Evolutionary conservation across 2,329 filamentous ascomycete genomes (phyloP), one percentile per base, ranked within the genome.

Genomic region (Ustilaginoidea virens): DNA sequence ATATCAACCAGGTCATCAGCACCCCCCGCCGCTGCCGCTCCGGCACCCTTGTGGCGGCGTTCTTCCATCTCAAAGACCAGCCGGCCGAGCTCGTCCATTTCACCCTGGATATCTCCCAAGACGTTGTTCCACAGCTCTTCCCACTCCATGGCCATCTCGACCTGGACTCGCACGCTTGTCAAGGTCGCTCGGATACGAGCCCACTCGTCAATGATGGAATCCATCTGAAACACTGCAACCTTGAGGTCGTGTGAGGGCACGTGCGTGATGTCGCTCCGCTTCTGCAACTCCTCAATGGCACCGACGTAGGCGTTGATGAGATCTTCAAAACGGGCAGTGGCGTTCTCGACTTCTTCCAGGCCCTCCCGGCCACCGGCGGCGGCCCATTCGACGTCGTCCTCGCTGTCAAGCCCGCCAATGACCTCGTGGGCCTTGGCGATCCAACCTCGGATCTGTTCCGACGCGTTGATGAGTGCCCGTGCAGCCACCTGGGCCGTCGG

Each of bases 121-220:
- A 96, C 87, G 38, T 70, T 82, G 42, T 83, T 83, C 87, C 90
- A 96, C 20, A 98, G 63, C 55, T 96, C 86, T 51, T 94, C 86
- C 87, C 87, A 98, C 48, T 98, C 90, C 85, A 96, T 92, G 26
- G 90, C 90, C 33, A 93, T 74, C 52, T 96, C 90, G 12, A 98
- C 87, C 47, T 96, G 87, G 27, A 70, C 70, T 49, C 92, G 92
- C 32, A 93, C 79, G 16, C 58, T 75, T 37, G 78, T 79, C 28
- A 98, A 59, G 2, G 79, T 77, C 23, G 61, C 63, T 43, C 83
- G 80, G 43, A 94, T 87, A 39, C 75, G 74, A 25, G 73, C 66
- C 90, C 90, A 98, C 44, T 86, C 81, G 20, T 65, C 64, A 36
- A 93, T 61, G 34, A 93, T 90, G 13, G 66, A 63, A 44, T 96